Conservation (phyloP, 768 basidiomycete species). For the Mycena alexandri region DNA sequence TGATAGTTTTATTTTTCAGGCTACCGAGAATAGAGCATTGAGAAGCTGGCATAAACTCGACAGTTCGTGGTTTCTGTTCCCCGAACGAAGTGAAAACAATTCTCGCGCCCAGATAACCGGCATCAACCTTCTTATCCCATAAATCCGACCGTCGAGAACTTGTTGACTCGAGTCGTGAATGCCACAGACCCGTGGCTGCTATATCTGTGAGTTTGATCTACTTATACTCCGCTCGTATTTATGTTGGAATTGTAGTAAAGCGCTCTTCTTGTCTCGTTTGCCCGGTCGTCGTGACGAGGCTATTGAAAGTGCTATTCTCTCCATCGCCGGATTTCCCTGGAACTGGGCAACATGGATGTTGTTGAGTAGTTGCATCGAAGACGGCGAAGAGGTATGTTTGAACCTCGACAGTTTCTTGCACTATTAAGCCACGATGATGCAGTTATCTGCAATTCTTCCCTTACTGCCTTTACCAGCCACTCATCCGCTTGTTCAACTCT, state of each 20-base stretch:
- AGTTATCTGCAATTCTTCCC: slow-evolving; percentile 64
- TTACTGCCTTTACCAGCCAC: slow-evolving; percentile 60
- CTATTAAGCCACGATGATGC: slow-evolving; percentile 33
- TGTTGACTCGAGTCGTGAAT: slow-evolving; percentile 71
- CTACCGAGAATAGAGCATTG: slow-evolving; percentile 84
- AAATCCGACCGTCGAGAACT: slow-evolving; percentile 66
- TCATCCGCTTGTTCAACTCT: slow-evolving; percentile 70
- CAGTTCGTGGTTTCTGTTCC: slow-evolving; percentile 59
- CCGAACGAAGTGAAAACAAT: slow-evolving; percentile 11
- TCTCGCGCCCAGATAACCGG: slow-evolving; percentile 65
- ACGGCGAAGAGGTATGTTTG: slow-evolving; percentile 83
- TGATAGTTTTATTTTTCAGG: slow-evolving; percentile 57
- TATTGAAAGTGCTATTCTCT: slow-evolving; percentile 82
- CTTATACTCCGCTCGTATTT: slow-evolving; percentile 9
- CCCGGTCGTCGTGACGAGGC: slow-evolving; percentile 83
- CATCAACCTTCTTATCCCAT: slow-evolving; percentile 77
- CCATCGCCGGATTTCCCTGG: slow-evolving; percentile 85
- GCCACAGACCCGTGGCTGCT: slow-evolving; percentile 84
- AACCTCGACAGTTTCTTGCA: slow-evolving; percentile 15
- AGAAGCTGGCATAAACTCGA: slow-evolving; percentile 89
- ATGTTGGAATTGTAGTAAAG: slow-evolving; percentile 68
- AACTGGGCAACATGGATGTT: slow-evolving; percentile 96
- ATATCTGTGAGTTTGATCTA: slow-evolving; percentile 72
- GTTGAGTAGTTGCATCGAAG: slow-evolving; percentile 82
- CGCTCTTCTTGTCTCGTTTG: slow-evolving; percentile 83